These are phyloP conservation scores for Trifolium pratense DNA, from an alignment of 306 rosid species.

Conservation along the genomic window DNA sequence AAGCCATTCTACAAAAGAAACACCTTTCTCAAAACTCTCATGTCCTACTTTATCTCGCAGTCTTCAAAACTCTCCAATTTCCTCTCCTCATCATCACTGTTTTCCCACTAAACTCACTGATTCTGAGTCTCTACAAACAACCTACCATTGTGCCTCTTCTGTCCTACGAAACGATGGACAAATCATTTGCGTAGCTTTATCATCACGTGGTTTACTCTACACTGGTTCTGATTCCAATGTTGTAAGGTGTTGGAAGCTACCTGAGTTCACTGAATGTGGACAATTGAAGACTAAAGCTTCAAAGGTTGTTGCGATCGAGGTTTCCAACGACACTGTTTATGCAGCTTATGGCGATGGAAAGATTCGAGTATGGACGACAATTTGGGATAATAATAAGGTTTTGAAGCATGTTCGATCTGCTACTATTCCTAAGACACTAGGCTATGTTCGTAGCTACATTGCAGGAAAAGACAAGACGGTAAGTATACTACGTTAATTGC, in stretches of 20 bases:
- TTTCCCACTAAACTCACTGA: constrained; percentile 45
- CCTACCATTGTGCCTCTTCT: constrained; percentile 85
- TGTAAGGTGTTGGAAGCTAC: constrained; percentile 83
- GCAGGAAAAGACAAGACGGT: constrained; percentile 83
- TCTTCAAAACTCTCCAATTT: constrained; percentile 50
- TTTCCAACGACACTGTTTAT: constrained; percentile 74
- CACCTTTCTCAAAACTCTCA: constrained; percentile 52
- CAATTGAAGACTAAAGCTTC: constrained; percentile 77
- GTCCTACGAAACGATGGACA: constrained; percentile 85
- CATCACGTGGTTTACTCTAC: constrained; percentile 70
- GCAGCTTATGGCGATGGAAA: constrained; percentile 94
- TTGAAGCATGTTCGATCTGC: constrained; percentile 72
- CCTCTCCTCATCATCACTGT: constrained; percentile 51
- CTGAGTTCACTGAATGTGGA: constrained; percentile 85
- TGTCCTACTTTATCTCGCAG: constrained; percentile 37
- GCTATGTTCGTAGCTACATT: constrained; percentile 75
- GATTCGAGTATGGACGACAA: constrained; percentile 75
- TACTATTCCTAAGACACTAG: constrained; percentile 72
- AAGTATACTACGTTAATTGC: constrained; percentile 21
- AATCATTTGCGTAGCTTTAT: constrained; percentile 66
- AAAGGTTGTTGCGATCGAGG: constrained; percentile 71
- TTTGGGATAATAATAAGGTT: constrained; percentile 60
- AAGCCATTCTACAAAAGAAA: constrained; percentile 75
- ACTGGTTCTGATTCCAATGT: constrained; percentile 75
- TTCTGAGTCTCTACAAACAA: constrained; percentile 50